Conservation (phyloP, 164 flowering plant genomes). For the Santalum album region DNA sequence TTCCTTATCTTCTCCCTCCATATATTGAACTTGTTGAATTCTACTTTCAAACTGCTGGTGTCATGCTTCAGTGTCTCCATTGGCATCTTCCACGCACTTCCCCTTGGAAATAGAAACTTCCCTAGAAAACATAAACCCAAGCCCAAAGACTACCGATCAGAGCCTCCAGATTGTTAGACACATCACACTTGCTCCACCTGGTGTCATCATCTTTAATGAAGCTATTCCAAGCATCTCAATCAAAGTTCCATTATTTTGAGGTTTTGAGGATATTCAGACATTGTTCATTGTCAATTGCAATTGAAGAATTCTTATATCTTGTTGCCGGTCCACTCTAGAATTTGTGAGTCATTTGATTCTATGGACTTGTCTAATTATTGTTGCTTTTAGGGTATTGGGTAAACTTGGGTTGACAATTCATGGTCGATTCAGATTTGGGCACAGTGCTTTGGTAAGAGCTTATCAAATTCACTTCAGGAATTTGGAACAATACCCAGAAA, state of each 20-base stretch:
- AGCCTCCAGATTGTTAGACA: slow-evolving; percentile 27
- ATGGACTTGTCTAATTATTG: slow-evolving; percentile 26
- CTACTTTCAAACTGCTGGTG: too few species aligned
- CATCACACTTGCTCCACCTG: slow-evolving; percentile 19
- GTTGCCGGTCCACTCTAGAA: slow-evolving; percentile 45
- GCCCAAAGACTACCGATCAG: slow-evolving; percentile 9
- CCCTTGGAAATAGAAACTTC: background rate
- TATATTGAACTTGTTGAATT: too few species aligned
- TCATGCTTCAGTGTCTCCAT: background rate
- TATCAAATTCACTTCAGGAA: too few species aligned
- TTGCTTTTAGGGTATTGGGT: slow-evolving; percentile 32
- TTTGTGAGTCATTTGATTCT: slow-evolving; percentile 34
- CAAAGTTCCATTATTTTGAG: slow-evolving; percentile 22
- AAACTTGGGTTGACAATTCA: slow-evolving; percentile 17
- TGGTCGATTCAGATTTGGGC: slow-evolving; percentile 7
- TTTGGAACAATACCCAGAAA: too few species aligned
- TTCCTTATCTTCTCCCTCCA: too few species aligned
- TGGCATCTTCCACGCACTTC: background rate
- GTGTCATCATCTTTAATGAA: slow-evolving; percentile 17
- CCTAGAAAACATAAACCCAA: slow-evolving; percentile 1
- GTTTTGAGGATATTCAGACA: slow-evolving; percentile 43
- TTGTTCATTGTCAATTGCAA: slow-evolving; percentile 34
- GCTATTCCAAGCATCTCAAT: slow-evolving; percentile 6
- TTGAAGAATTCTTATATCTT: slow-evolving; percentile 39
- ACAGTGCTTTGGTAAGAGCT: slow-evolving; percentile 11